These are phyloP conservation scores for Irineochytrium annulatum DNA, from an alignment of 192 early-diverging fungal species.

Conservation along the genomic window DNA sequence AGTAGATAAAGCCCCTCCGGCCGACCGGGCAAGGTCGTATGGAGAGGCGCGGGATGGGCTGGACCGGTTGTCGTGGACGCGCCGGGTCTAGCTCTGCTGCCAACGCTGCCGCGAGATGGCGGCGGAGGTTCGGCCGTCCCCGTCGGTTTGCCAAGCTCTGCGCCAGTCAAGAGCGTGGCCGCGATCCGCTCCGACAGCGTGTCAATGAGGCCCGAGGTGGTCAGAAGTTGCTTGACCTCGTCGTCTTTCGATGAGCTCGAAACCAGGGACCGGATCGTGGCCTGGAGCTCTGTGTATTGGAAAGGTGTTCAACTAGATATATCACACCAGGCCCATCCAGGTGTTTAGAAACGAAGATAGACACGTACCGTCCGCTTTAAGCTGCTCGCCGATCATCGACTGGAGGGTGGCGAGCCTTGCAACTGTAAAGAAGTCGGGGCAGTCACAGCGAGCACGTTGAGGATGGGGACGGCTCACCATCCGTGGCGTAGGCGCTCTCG, in stretches of 20 bases:
- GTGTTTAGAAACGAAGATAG: background rate
- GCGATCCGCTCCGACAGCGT: background rate
- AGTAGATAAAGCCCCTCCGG: slow-evolving; percentile 12
- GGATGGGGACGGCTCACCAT: too few species aligned
- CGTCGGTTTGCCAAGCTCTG: too few species aligned
- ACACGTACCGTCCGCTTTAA: background rate
- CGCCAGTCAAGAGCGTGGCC: too few species aligned
- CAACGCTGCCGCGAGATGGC: too few species aligned
- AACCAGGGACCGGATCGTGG: background rate
- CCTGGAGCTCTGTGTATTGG: background rate
- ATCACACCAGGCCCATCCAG: background rate
- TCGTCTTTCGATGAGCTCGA: background rate
- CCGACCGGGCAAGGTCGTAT: too few species aligned
- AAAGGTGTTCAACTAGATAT: background rate
- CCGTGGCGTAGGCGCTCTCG: too few species aligned
- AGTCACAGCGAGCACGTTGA: too few species aligned
- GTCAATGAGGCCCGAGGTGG: background rate
- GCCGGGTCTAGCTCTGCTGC: too few species aligned
- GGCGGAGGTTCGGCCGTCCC: too few species aligned
- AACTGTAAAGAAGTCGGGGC: too few species aligned
- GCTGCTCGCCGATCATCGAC: background rate
- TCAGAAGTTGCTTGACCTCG: background rate
- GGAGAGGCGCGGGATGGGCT: too few species aligned
- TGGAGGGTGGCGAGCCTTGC: background rate
- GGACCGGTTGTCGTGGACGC: too few species aligned